Base-by-base conservation (phyloP, 768 basidiomycete genomes). In the Boletus tomentosulus region DNA sequence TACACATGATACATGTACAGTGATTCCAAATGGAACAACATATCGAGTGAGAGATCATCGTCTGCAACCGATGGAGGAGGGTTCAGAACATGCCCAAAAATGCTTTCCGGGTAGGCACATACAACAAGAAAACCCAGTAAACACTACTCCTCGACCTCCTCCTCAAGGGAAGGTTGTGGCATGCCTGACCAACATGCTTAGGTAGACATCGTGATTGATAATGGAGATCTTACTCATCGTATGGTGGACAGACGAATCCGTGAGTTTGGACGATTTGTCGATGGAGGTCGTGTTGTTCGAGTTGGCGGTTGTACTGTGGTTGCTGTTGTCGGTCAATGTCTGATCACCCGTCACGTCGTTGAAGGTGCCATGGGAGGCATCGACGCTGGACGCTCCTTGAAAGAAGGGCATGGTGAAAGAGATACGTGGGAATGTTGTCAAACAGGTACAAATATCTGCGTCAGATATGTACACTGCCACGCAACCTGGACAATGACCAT, bases 201-300 rank as follows among this genome's bases (percentile, higher is more conserved):
- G 9, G 38, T 13, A 12, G 16, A 16, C 2, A 35, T 25, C 30
- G 30, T 11, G 8, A 39, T 1, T 15, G 10, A n/a, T 3, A 12
- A 37, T 24, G 6, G 6, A 15, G 4, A 8, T 56, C 56, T 50
- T 49, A 66, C 62, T 54, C 54, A 59, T 63, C n/a, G 62, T 51
- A 28, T 66, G 65, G 37, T 63, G 61, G 13, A 66, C 56, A 2
- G 64, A 66, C 6, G 64, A 59, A 51, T 66, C 64, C 2, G 59
- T 56, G 42, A 39, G 12, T 19, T 46, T 56, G 30, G 55, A 58
- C 13, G 58, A 55, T 27, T 55, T 56, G 33, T 61, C 57, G n/a
- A 55, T 42, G 11, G 52, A 44, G 12, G 56, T 57, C 9, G 61
- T 56, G 33, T 65, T 66, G 46, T 66, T 57, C 2, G 64, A 63